Conservation (phyloP, 176 grass and related monocot genomes). For the Avena eriantha region DNA sequence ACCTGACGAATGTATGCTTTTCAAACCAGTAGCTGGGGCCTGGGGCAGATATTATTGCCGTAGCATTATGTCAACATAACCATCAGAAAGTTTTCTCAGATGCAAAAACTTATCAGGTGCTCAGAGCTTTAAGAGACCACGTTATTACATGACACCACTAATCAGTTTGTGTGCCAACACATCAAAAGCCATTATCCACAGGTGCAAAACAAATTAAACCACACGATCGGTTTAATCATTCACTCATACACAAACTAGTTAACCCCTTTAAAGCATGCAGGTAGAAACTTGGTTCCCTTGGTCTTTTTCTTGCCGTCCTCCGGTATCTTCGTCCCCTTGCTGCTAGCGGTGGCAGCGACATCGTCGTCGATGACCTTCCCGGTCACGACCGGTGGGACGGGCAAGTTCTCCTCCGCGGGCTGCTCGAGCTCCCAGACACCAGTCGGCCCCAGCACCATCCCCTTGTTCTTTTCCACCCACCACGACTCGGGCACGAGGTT, state of each 20-base stretch:
- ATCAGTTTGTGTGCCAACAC: neutral
- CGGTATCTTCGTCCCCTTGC: constrained; percentile 13
- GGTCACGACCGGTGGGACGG: constrained; percentile 48
- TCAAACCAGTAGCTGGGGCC: neutral
- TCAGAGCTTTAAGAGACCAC: neutral
- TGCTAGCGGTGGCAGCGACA: neutral
- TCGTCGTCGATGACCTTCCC: constrained; percentile 37
- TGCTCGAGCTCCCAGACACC: constrained; percentile 64
- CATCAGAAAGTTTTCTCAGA: neutral
- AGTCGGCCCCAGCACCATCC: constrained; percentile 65
- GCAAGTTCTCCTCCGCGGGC: constrained; percentile 58
- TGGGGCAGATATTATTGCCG: neutral
- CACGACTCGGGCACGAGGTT: constrained; percentile 80
- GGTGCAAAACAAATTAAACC: neutral
- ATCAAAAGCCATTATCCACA: constrained; percentile 11
- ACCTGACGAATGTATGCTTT: too few relatives aligned
- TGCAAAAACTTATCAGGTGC: neutral
- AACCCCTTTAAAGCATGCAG: constrained; percentile 30
- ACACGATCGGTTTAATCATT: constrained; percentile 2
- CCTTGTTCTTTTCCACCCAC: constrained; percentile 92
- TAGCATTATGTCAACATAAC: neutral
- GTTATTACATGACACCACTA: neutral
- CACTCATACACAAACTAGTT: constrained; percentile 29
- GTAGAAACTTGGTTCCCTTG: neutral
- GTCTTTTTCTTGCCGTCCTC: neutral